These are phyloP conservation scores for Gardenia jasminoides DNA, from an alignment of 257 asterid species.

Conservation along the genomic window DNA sequence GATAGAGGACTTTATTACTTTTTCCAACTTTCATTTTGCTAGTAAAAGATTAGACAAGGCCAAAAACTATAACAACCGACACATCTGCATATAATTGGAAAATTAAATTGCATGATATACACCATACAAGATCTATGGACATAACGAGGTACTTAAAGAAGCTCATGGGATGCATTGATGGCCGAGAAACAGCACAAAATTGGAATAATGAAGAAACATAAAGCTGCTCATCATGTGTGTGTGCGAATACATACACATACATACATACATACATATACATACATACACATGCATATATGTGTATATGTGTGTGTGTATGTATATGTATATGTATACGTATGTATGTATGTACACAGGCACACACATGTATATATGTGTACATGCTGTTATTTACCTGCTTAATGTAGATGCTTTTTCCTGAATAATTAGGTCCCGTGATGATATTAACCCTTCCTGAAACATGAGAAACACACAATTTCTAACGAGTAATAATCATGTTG, in stretches of 20 bases:
- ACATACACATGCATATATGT: no score
- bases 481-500: background rate
- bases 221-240: background rate
- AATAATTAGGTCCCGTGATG: constrained; percentile 96
- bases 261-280: no score
- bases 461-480: constrained; percentile 9
- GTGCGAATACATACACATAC: background rate
- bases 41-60: background rate
- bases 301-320: no score
- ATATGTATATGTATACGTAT: no score
- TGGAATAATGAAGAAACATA: background rate
- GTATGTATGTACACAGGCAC: no score
- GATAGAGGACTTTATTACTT: background rate
- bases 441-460: constrained; percentile 72
- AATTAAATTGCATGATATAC: background rate
- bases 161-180: background rate
- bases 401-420: constrained; percentile 91
- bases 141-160: background rate
- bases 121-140: background rate
- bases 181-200: background rate
- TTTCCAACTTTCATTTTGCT: background rate
- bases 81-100: background rate
- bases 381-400: constrained; percentile 63
- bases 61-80: background rate
- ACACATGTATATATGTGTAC: background rate